Conservation (phyloP, 2,329 filamentous ascomycete genomes). For the Teratosphaeria zuluensis region DNA sequence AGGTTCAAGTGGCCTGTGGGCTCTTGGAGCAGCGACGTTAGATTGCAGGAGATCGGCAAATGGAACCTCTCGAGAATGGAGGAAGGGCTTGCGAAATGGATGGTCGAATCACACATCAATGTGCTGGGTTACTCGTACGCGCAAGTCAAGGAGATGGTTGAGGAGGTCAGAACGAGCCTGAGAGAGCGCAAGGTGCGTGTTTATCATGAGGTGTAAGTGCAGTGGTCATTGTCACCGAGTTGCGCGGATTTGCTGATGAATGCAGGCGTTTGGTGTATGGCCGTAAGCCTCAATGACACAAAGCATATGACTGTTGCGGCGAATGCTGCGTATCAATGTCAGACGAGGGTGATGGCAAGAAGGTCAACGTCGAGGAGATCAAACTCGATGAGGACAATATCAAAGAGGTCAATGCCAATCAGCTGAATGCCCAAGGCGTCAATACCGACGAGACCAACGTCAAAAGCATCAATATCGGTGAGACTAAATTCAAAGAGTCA, state of each 20-base stretch:
- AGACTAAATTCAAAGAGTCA: not conserved
- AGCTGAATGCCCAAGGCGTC: not conserved
- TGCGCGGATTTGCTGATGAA: not conserved
- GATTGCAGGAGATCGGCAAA: conserved; percentile 30
- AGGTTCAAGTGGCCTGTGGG: conserved; percentile 35
- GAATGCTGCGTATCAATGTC: too few species aligned
- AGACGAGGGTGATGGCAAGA: not conserved
- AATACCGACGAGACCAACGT: not conserved
- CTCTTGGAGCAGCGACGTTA: conserved; percentile 30
- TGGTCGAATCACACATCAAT: conserved; percentile 31
- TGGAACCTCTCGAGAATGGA: conserved; percentile 32
- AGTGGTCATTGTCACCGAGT: not conserved
- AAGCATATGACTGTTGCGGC: too few species aligned
- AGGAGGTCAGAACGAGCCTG: conserved; percentile 21
- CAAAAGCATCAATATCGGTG: not conserved
- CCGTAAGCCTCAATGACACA: not conserved
- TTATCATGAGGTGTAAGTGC: conserved; percentile 30
- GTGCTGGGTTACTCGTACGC: conserved; percentile 24
- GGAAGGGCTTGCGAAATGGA: conserved; percentile 33
- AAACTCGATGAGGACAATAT: not conserved
- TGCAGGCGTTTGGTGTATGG: not conserved
- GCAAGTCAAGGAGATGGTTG: conserved; percentile 27
- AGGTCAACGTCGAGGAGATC: not conserved
- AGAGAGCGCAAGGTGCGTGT: conserved; percentile 28
- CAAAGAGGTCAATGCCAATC: not conserved